phyloP scores from a whole-genome alignment of 371 early-diverging fungal species.

The Homolaphlyctis polyrhiza region DNA sequence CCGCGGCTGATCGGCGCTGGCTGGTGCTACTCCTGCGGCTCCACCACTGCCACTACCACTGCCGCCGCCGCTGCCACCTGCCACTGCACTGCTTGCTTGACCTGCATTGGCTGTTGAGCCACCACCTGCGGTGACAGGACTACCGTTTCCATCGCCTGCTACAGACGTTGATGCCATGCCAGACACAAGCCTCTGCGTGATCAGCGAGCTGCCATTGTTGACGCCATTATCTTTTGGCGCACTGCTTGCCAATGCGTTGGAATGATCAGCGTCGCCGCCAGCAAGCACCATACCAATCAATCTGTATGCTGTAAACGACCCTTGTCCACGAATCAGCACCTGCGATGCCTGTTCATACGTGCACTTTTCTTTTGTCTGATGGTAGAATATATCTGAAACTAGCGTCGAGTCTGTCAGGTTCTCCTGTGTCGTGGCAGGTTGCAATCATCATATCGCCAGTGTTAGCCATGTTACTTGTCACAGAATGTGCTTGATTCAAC shows the following conservation, averaged over 20 bases:
- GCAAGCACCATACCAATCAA: slow-evolving; percentile 12
- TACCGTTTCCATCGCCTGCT: background rate
- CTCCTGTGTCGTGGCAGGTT: background rate
- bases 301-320: slow-evolving; percentile 9
- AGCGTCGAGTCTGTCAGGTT: slow-evolving; percentile 4
- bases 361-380: slow-evolving; percentile 16
- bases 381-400: slow-evolving; percentile 14
- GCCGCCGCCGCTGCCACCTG: background rate
- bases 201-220: slow-evolving; percentile 8
- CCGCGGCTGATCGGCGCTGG: background rate
- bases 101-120: no score
- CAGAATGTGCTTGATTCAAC: no score
- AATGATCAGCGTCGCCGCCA: background rate
- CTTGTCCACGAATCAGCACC: slow-evolving; percentile 10
- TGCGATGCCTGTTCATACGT: slow-evolving; percentile 9
- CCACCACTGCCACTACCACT: background rate
- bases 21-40: background rate
- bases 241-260: background rate
- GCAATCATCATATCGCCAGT: no score
- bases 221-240: slow-evolving; percentile 11
- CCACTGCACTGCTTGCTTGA: background rate
- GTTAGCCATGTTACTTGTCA: no score
- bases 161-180: background rate
- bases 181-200: slow-evolving; percentile 5
- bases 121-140: no score